These are phyloP conservation scores for Salix caprea DNA, from an alignment of 345 rosid species.

Conservation along the genomic window DNA sequence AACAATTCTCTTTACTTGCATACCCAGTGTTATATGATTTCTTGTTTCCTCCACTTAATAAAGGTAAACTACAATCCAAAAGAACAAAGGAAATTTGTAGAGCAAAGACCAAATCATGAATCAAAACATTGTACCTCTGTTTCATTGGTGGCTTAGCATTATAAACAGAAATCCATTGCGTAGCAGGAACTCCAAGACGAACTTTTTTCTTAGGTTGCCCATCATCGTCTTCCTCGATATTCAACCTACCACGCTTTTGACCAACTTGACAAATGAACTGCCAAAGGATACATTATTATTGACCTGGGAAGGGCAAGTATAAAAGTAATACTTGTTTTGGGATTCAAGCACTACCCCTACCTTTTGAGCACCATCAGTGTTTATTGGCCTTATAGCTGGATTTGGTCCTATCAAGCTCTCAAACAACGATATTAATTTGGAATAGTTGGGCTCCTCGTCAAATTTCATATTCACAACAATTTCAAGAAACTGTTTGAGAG, in stretches of 20 bases:
- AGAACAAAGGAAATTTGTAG: neutral
- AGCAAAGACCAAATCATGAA: neutral
- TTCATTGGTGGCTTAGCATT: conserved; percentile 36
- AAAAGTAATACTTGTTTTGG: neutral
- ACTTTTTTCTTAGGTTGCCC: conserved; percentile 32
- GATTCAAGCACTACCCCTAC: neutral
- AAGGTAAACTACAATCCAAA: neutral
- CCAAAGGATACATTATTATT: conserved; percentile 13
- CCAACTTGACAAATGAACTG: conserved; percentile 61
- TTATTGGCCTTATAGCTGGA: conserved; percentile 36
- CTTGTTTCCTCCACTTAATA: neutral
- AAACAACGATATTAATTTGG: conserved; percentile 29
- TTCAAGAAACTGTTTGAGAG: conserved; percentile 30
- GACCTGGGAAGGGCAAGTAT: neutral
- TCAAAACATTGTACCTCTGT: conserved; percentile 20
- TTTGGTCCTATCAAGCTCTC: conserved; percentile 30
- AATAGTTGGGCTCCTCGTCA: conserved; percentile 34
- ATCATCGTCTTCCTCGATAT: conserved; percentile 29
- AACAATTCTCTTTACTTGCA: neutral
- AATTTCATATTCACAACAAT: conserved; percentile 35
- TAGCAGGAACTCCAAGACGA: conserved; percentile 35
- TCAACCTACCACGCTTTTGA: conserved; percentile 34
- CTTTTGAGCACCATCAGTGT: conserved; percentile 38
- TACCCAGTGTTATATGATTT: neutral
- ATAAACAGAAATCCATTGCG: conserved; percentile 32